Evolutionary conservation across 148 eudicot species (phyloP).

Genomic region (Vaccinium darrowii): DNA sequence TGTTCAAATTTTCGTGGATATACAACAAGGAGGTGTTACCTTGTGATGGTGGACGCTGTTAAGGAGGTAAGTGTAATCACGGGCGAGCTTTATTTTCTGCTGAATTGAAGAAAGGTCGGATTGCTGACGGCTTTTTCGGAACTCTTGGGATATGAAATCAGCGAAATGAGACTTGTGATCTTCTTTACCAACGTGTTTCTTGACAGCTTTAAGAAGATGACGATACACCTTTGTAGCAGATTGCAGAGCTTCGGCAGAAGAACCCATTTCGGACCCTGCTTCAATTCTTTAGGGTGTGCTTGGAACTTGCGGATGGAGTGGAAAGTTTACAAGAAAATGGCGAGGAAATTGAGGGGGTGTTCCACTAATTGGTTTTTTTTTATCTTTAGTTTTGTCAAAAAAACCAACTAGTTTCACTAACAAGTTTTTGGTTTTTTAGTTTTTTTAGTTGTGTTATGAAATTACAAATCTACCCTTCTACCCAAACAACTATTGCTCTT

Average conservation of each 20-base stretch:
- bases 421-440: too few species aligned
- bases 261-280: slow-evolving; percentile 42
- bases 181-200: slow-evolving; percentile 69
- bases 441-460: too few species aligned
- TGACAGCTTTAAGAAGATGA: slow-evolving; percentile 65
- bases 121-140: slow-evolving; percentile 39
- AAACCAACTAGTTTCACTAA: too few species aligned
- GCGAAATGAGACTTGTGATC: slow-evolving; percentile 61
- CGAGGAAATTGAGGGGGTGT: too few species aligned
- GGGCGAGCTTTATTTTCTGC: slow-evolving; percentile 65
- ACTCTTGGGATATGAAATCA: slow-evolving; percentile 60
- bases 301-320: too few species aligned
- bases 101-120: slow-evolving; percentile 42
- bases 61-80: slow-evolving; percentile 63
- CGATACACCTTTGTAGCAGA: slow-evolving; percentile 54
- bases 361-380: too few species aligned
- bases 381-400: too few species aligned
- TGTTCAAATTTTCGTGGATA: background rate
- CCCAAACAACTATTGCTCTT: too few species aligned
- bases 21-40: slow-evolving; percentile 33
- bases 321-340: too few species aligned
- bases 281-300: background rate
- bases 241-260: slow-evolving; percentile 47
- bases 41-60: slow-evolving; percentile 83
- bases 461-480: too few species aligned